Conservation (phyloP, 2,329 filamentous ascomycete species). For the Pleomassaria siparia region DNA sequence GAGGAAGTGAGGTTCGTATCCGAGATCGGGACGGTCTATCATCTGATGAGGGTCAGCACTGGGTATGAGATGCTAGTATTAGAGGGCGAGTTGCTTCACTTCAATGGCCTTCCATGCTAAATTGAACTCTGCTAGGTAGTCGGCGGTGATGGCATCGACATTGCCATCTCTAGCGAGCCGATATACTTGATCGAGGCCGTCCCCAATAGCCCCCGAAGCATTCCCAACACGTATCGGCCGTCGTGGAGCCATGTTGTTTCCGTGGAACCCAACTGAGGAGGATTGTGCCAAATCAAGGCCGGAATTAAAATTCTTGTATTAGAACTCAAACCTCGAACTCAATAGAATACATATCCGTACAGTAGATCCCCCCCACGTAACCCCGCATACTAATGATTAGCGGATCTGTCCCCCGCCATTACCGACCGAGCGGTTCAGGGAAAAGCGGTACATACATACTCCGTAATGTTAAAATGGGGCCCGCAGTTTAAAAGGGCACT, state of each 20-base stretch:
- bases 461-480: no score
- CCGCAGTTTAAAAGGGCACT: background rate
- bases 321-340: no score
- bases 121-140: conserved; percentile 41
- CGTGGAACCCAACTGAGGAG: no score
- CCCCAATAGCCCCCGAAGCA: conserved; percentile 33
- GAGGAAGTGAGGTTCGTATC: conserved; percentile 34
- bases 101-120: conserved; percentile 38
- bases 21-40: conserved; percentile 20
- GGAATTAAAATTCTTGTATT: no score
- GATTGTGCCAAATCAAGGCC: no score
- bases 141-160: conserved; percentile 38
- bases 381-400: no score
- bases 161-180: conserved; percentile 22
- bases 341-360: no score
- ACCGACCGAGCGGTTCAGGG: no score
- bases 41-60: no score
- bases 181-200: conserved; percentile 34
- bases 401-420: no score
- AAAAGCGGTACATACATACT: background rate
- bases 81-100: conserved; percentile 20
- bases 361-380: no score
- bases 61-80: no score
- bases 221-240: conserved; percentile 38
- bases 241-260: conserved; percentile 8